Evolutionary conservation across 2,329 filamentous ascomycete genomes (phyloP).

Genomic region (Botrytis squamosa): DNA sequence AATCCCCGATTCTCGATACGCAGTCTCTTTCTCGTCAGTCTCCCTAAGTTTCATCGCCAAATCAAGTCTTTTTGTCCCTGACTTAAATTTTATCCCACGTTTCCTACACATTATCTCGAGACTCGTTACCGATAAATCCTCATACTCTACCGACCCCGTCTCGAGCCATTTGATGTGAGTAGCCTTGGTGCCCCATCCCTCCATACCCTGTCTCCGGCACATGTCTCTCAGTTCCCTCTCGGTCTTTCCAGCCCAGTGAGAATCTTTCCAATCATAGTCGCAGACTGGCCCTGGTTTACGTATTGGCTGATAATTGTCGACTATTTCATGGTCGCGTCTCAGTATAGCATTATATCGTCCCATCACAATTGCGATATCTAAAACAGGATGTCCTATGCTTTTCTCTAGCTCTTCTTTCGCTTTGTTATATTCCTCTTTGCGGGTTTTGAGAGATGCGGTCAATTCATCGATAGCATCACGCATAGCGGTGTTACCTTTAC

Average conservation of each 20-base stretch:
- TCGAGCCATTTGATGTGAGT: background rate
- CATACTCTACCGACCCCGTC: background rate
- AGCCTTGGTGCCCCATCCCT: constrained; percentile 18
- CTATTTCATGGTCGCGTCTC: background rate
- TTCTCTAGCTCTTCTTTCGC: constrained; percentile 21
- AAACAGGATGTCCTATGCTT: constrained; percentile 25
- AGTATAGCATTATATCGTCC: background rate
- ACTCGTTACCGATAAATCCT: background rate
- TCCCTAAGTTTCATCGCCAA: background rate
- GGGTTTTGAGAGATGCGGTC: background rate
- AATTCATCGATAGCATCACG: background rate
- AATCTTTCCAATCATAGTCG: constrained; percentile 29
- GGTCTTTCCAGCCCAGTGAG: constrained; percentile 28
- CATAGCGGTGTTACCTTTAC: background rate
- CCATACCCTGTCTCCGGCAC: constrained; percentile 12
- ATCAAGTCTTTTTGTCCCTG: background rate
- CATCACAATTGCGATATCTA: background rate
- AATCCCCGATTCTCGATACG: background rate
- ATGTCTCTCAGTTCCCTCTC: constrained; percentile 25
- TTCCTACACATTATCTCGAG: background rate
- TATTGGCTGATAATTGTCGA: constrained; percentile 1
- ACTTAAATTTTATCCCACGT: background rate
- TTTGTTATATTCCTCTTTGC: background rate
- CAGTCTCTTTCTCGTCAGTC: background rate
- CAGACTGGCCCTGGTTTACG: constrained; percentile 11